Percentiles rank a stretch among this genome's conserved stretches.
These are phyloP conservation scores for Aspergillus cavernicola DNA, from an alignment of 495 filamentous ascomycete genomes.

Conservation along the genomic window DNA sequence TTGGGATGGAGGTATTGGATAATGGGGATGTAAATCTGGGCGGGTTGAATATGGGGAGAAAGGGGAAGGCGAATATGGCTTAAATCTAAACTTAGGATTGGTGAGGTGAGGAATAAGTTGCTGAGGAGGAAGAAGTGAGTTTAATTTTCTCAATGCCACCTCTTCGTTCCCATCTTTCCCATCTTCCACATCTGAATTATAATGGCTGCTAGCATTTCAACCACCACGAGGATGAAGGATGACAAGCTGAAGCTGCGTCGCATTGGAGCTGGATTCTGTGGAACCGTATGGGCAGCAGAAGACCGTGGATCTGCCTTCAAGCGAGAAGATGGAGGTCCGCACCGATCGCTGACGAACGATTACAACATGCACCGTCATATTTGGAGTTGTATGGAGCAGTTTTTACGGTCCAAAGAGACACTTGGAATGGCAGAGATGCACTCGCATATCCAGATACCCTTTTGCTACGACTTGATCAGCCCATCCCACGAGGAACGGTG, in stretches of 20 bases:
- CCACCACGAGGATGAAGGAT: background rate
- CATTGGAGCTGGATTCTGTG: constrained; percentile 26
- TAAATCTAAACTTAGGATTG: background rate
- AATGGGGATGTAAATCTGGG: constrained; percentile 22
- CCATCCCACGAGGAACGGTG: constrained; percentile 32
- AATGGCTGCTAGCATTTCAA: no score
- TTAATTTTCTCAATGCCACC: no score
- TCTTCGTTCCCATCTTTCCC: no score
- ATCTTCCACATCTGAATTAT: no score
- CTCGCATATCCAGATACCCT: constrained; percentile 17
- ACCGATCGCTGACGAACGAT: constrained; percentile 32
- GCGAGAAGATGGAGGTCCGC: constrained; percentile 35
- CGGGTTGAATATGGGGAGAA: constrained; percentile 26
- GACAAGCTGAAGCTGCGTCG: background rate
- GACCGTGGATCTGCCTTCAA: constrained; percentile 24
- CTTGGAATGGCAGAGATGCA: background rate
- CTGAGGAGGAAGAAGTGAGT: no score
- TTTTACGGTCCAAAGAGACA: background rate
- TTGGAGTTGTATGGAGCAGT: constrained; percentile 9
- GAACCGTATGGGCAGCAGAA: constrained; percentile 28
- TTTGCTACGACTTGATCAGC: constrained; percentile 21
- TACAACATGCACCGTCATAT: constrained; percentile 29
- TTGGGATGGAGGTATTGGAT: constrained; percentile 43
- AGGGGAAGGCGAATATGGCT: constrained; percentile 7
- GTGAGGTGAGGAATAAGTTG: no score